Conservation (phyloP, 176 grass and related monocot species). For the Oryza longistaminata region DNA sequence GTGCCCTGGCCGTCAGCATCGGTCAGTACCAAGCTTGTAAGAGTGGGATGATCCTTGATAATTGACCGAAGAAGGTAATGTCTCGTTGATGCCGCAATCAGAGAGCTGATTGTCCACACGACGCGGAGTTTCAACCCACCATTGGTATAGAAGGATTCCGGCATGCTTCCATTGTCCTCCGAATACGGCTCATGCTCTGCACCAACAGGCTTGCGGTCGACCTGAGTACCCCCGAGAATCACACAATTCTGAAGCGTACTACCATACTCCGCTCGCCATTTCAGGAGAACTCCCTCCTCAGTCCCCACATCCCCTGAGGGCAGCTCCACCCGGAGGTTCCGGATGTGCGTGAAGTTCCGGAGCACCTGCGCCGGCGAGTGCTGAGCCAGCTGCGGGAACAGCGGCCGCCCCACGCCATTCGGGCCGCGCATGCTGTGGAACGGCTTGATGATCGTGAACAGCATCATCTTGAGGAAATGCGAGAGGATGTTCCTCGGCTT, state of each 20-base stretch:
- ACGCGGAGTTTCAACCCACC: slow-evolving; percentile 90
- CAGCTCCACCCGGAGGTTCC: slow-evolving; percentile 74
- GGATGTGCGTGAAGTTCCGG: slow-evolving; percentile 60
- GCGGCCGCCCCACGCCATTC: slow-evolving; percentile 49
- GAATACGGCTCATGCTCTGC: slow-evolving; percentile 33
- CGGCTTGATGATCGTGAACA: slow-evolving; percentile 68
- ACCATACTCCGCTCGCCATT: slow-evolving; percentile 91
- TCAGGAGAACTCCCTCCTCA: slow-evolving; percentile 79
- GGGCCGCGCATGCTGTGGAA: slow-evolving; percentile 60
- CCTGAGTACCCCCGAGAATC: slow-evolving; percentile 70
- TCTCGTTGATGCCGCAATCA: slow-evolving; percentile 87
- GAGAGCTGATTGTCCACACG: slow-evolving; percentile 94
- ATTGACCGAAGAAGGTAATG: slow-evolving; percentile 84
- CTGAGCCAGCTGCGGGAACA: slow-evolving; percentile 81
- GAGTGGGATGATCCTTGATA: slow-evolving; percentile 82
- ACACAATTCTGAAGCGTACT: slow-evolving; percentile 89
- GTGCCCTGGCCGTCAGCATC: slow-evolving; percentile 85
- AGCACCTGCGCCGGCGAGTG: slow-evolving; percentile 88
- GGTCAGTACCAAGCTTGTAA: slow-evolving; percentile 65
- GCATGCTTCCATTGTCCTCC: slow-evolving; percentile 88
- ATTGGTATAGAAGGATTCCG: slow-evolving; percentile 92
- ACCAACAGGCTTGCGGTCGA: slow-evolving; percentile 51
- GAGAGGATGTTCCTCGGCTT: slow-evolving; percentile 73
- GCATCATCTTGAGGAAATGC: slow-evolving; percentile 74
- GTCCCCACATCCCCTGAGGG: slow-evolving; percentile 78